Evolutionary conservation across 345 rosid genomes (phyloP).

Genomic region (Isatis tinctoria): DNA sequence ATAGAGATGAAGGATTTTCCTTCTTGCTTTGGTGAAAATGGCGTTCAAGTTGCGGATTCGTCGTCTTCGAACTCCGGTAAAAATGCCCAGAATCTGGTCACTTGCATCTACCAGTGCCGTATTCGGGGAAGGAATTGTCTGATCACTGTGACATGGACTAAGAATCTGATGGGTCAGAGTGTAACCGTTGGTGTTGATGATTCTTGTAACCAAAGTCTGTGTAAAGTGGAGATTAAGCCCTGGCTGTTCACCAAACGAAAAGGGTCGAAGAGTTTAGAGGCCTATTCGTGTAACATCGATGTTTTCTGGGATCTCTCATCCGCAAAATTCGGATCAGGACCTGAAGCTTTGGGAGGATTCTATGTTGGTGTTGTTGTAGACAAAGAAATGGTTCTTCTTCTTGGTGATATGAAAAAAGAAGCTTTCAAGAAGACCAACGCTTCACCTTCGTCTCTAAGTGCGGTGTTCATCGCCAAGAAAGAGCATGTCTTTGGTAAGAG

Average conservation of each 20-base stretch:
- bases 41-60: constrained; percentile 87
- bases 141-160: constrained; percentile 81
- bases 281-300: constrained; percentile 48
- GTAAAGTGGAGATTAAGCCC: constrained; percentile 85
- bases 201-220: constrained; percentile 54
- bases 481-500: constrained; percentile 87
- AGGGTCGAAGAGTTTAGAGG: constrained; percentile 60
- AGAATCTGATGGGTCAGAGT: constrained; percentile 83
- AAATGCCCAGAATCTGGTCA: constrained; percentile 74
- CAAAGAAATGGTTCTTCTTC: constrained; percentile 55
- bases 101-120: constrained; percentile 69
- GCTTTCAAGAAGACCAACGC: constrained; percentile 64
- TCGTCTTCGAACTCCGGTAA: constrained; percentile 54
- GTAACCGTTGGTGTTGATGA: constrained; percentile 66
- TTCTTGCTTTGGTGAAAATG: constrained; percentile 96
- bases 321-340: constrained; percentile 79
- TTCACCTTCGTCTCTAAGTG: constrained; percentile 34
- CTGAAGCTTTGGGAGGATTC: constrained; percentile 74
- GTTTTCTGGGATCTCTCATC: constrained; percentile 71
- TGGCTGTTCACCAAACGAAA: constrained; percentile 85
- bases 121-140: constrained; percentile 54
- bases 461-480: constrained; percentile 59
- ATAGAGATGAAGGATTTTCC: constrained; percentile 85
- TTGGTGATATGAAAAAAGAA: constrained; percentile 82
- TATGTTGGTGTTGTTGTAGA: constrained; percentile 64